Evolutionary conservation across 495 filamentous ascomycete species (phyloP), one percentile per base, ranked within the genome.

Genomic region (Jackrogersella minutella): DNA sequence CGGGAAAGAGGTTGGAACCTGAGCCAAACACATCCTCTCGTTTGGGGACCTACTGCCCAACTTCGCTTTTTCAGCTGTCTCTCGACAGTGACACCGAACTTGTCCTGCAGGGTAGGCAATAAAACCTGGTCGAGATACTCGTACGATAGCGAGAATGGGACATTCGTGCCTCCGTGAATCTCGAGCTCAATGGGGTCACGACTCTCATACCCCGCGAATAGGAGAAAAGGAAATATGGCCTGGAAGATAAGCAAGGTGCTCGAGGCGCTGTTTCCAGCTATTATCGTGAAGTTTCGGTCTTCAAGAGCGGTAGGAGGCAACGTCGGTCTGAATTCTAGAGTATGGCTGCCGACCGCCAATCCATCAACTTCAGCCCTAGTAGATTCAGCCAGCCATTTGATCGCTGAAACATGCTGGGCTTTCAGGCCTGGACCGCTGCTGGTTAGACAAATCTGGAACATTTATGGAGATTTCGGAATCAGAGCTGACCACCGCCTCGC

Each of bases 51-150:
- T 1, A 77, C 76, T 44, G 81, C 81, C 91, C 91, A 95, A n/a
- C 89, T 89, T 11, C 91, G 82, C 30, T 72, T 79, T 30, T 84
- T 76, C 3, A 93, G 77, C 26, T 73, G 76, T 4, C 88, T 74
- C 9, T 81, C 78, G 22, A 93, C 79, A 2, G 56, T 64, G 10
- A 87, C 82, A 17, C 91, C 80, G 46, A 90, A 90, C 9, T 90
- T 75, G 52, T 75, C 80, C 30, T 84, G 74, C n/a, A 95, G 83
- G 24, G 85, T 84, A 0, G 91, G 93, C 2, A 89, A 75, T 9
- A 96, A 78, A 0, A 96, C 91, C 68, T 93, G 90, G 36, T 84
- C 75, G 0, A 92, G 73, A 71, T 96, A 96, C 69, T 96, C 92
- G 76, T 84, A 89, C 3, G 88, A 91, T 24, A 87, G 88, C 0